Conservation (phyloP, 148 eudicot species). For the Persicaria maculosa region DNA sequence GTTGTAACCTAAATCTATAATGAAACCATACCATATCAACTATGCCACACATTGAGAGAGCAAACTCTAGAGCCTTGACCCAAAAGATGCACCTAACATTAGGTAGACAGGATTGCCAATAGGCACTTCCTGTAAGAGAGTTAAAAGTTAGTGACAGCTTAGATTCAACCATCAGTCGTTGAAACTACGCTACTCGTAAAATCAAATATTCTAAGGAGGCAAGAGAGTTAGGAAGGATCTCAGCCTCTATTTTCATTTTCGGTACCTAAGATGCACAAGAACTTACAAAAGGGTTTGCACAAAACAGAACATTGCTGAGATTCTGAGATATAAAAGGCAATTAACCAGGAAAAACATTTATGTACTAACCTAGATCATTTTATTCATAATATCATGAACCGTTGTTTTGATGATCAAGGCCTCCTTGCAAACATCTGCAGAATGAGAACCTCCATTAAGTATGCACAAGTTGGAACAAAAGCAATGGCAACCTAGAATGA, state of each 20-base stretch:
- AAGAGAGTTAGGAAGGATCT: neutral
- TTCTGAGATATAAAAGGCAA: neutral
- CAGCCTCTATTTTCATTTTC: neutral
- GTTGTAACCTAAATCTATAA: slow-evolving; percentile 97
- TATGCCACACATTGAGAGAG: slow-evolving; percentile 86
- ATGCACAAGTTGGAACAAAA: slow-evolving; percentile 1
- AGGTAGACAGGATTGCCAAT: slow-evolving; percentile 88
- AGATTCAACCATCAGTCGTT: neutral
- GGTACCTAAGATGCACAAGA: neutral
- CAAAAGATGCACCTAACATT: slow-evolving; percentile 95
- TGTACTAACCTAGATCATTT: slow-evolving; percentile 79
- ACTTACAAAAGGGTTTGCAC: neutral
- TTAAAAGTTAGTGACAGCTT: neutral
- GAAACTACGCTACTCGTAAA: neutral
- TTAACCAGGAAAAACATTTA: neutral
- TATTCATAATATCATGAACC: slow-evolving; percentile 95
- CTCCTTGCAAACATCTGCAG: slow-evolving; percentile 87
- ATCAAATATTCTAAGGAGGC: neutral
- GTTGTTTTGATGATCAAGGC: slow-evolving; percentile 84
- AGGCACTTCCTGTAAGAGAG: slow-evolving; percentile 69
- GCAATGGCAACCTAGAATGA: slow-evolving; percentile 14
- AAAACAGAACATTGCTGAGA: neutral
- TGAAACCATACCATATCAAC: slow-evolving; percentile 98
- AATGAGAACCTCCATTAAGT: slow-evolving; percentile 13
- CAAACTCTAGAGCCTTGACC: slow-evolving; percentile 99